Evolutionary conservation across 352 stramenopile species (phyloP), one percentile per base, ranked within the genome.

Genomic region (Phytophthora tubulina): DNA sequence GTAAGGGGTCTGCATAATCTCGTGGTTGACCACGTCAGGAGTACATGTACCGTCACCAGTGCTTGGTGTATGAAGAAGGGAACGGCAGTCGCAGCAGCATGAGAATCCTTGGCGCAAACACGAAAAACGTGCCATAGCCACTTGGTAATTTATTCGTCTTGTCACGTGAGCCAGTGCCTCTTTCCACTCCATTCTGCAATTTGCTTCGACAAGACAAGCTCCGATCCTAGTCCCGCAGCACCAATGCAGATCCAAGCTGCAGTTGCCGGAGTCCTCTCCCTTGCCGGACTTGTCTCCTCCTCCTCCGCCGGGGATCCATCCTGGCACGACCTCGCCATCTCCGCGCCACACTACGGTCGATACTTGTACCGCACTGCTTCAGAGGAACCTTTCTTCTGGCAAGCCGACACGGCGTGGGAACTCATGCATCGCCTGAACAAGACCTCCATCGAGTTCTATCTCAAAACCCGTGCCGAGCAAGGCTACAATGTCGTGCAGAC

Each of bases 381-480:
- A n/a, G 41, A 46, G 21, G 41, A 46, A 27, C 41, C 41, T 14
- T 46, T 46, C 41, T 46, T 46, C 41, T 46, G 41, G 41, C 41
- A 46, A 27, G 41, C 41, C 14, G 41, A 46, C 41, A 46, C 41
- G 5, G 41, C 41, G 5, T 46, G 41, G 41, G 41, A 46, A 13
- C 41, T 46, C 41, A 46, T 46, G 41, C 41, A 46, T 7, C 41
- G 15, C 10, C 41, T 46, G 14, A 46, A 46, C 14, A 46, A 46
- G 5, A 46, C 41, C 4, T 46, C 41, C 41, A 46, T 46, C 41
- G 41, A 46, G 14, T 46, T 46, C 41, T 46, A 46, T 6, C 41
- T 46, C 41, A 46, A 46, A n/a, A 46, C 41, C 14, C 41, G 41
- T 3, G 41, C 41, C 14, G 41, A 46, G 10, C 41, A 46, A 21